Evolutionary conservation across 495 filamentous ascomycete genomes (phyloP).

Genomic region (Annulohypoxylon bovei): DNA sequence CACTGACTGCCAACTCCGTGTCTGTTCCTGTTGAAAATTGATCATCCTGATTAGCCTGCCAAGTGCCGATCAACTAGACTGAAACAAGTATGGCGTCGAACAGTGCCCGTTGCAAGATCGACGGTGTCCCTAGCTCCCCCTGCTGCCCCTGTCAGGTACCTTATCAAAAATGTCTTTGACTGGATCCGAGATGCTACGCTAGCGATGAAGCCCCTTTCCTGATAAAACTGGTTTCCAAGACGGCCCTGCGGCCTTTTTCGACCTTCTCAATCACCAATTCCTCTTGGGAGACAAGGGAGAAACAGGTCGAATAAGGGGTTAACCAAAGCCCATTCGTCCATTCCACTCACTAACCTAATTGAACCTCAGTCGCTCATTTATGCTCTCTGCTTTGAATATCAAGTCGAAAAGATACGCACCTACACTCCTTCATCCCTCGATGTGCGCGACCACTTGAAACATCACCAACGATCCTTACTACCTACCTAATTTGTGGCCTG

Average conservation of each 20-base stretch:
- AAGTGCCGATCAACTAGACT: conserved; percentile 36
- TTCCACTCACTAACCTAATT: conserved; percentile 20
- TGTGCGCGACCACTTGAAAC: conserved; percentile 29
- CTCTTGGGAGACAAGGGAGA: conserved; percentile 16
- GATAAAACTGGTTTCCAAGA: background rate
- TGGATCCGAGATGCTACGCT: conserved; percentile 6
- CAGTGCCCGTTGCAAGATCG: conserved; percentile 30
- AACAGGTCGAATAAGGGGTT: conserved; percentile 32
- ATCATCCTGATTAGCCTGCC: background rate
- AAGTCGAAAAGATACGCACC: conserved; percentile 17
- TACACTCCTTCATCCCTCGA: conserved; percentile 30
- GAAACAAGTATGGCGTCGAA: conserved; percentile 36
- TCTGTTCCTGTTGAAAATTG: background rate
- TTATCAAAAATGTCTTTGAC: conserved; percentile 20
- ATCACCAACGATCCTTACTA: conserved; percentile 33
- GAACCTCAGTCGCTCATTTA: conserved; percentile 25
- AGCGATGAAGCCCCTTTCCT: conserved; percentile 17
- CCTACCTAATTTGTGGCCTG: conserved; percentile 6
- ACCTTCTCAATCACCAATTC: conserved; percentile 9
- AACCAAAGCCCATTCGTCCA: conserved; percentile 1
- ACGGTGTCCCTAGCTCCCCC: conserved; percentile 17
- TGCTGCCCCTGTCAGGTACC: conserved; percentile 6
- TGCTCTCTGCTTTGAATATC: conserved; percentile 9
- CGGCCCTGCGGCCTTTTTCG: background rate
- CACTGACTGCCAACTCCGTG: background rate